Evolutionary conservation across 257 asterid species (phyloP).

Genomic region (Nicotiana paniculata): DNA sequence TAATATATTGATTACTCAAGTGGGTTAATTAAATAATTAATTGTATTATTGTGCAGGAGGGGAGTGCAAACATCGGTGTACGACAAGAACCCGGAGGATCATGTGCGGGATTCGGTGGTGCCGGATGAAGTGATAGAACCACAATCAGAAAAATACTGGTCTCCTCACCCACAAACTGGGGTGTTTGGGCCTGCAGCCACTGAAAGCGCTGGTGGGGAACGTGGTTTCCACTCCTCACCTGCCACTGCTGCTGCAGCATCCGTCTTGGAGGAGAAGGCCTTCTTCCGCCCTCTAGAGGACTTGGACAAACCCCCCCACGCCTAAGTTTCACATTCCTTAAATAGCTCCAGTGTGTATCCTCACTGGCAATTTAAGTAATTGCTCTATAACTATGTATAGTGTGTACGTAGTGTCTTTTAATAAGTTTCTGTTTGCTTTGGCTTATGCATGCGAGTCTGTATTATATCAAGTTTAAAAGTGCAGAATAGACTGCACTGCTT

Average conservation of each 20-base stretch:
- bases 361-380: background rate
- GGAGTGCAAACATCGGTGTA: conserved; percentile 63
- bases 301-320: conserved; percentile 54
- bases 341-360: too few relatives aligned
- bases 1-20: background rate
- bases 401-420: background rate
- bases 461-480: background rate
- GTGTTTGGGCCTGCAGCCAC: conserved; percentile 62
- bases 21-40: background rate
- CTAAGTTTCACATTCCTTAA: background rate
- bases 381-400: background rate
- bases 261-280: conserved; percentile 72
- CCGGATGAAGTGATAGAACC: conserved; percentile 52
- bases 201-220: conserved; percentile 27
- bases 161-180: conserved; percentile 80
- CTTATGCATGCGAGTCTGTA: background rate
- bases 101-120: conserved; percentile 27
- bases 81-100: conserved; percentile 80
- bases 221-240: conserved; percentile 8
- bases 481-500: background rate
- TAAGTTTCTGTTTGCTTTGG: background rate
- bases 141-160: conserved; percentile 59
- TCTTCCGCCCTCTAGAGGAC: conserved; percentile 82
- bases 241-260: conserved; percentile 25
- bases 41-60: conserved; percentile 34